These are phyloP conservation scores for Neurospora sp. DNA, from an alignment of 2,329 filamentous ascomycete genomes.

Conservation along the genomic window DNA sequence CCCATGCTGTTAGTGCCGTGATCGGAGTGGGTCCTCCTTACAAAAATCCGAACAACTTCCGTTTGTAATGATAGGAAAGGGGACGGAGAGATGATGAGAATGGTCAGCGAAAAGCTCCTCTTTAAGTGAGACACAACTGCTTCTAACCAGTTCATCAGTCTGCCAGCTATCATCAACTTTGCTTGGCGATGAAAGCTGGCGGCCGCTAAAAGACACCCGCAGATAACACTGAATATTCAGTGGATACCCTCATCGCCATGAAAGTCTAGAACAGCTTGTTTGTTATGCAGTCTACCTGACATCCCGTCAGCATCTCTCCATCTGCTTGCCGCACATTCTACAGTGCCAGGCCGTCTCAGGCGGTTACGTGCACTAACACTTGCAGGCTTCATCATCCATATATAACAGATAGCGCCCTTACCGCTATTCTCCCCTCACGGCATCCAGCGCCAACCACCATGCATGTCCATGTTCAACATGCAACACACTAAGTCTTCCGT, in stretches of 20 bases:
- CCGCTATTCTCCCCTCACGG: neutral
- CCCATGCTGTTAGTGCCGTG: neutral
- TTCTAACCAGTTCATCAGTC: neutral
- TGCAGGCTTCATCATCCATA: neutral
- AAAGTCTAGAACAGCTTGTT: neutral
- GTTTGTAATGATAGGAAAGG: neutral
- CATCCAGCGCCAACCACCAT: neutral
- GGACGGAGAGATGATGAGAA: neutral
- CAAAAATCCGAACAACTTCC: no score
- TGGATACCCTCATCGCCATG: neutral
- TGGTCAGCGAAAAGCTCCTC: neutral
- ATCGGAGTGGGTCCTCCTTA: neutral
- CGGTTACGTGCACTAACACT: neutral
- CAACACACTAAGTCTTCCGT: neutral
- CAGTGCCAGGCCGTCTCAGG: neutral
- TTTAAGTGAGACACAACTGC: neutral
- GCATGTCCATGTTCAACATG: neutral
- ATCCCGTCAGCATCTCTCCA: neutral
- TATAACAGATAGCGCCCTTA: neutral
- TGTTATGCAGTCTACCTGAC: neutral
- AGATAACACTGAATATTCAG: neutral
- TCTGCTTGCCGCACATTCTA: neutral
- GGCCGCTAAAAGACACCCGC: neutral
- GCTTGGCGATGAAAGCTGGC: neutral
- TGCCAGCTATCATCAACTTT: neutral